Evolutionary conservation across 2,329 filamentous ascomycete species (phyloP).

Genomic region (Phaeosphaeriaceae sp.): DNA sequence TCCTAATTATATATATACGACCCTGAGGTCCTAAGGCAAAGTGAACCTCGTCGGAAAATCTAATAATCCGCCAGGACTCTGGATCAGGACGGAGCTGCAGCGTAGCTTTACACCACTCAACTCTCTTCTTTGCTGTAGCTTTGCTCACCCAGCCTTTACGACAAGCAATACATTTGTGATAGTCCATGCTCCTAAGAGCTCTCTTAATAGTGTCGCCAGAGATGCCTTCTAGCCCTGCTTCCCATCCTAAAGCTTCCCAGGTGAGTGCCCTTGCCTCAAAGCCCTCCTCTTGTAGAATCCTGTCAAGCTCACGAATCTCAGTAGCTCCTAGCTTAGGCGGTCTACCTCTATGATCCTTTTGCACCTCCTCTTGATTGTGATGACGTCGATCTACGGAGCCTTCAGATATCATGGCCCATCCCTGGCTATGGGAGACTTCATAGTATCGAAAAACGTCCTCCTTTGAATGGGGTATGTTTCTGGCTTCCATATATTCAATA

Average conservation of each 20-base stretch:
- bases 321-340: neutral
- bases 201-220: neutral
- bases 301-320: neutral
- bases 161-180: conserved; percentile 8
- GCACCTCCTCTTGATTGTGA: neutral
- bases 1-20: no score
- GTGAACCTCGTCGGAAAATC: no score
- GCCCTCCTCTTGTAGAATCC: conserved; percentile 1
- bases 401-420: neutral
- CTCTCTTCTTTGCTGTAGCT: neutral
- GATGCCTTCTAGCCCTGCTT: neutral
- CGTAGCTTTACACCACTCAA: neutral
- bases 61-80: neutral
- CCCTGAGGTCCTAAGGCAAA: no score
- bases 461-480: no score
- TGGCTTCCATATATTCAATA: no score
- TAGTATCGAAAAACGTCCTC: no score
- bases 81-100: neutral
- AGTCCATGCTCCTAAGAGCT: no score
- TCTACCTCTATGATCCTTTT: neutral
- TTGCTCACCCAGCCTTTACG: conserved; percentile 1
- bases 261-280: neutral
- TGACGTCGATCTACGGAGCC: neutral
- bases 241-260: neutral
- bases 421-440: neutral